Conservation (phyloP, 1,284 basidiomycete genomes). For the Ustilago loliicola region DNA sequence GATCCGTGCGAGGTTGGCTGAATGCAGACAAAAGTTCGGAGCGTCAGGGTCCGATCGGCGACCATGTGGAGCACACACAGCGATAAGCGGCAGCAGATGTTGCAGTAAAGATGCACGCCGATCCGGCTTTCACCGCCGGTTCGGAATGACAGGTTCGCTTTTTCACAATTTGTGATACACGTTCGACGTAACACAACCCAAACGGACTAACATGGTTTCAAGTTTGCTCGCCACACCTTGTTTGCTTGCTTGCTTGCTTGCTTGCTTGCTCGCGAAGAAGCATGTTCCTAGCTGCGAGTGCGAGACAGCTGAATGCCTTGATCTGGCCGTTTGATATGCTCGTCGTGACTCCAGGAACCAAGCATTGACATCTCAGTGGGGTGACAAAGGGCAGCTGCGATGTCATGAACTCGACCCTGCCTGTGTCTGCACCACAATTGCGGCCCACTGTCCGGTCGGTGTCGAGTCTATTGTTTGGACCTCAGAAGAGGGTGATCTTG, state of each 20-base stretch:
- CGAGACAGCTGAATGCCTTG: no score
- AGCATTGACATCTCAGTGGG: neutral
- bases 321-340: neutral
- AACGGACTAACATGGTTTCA: no score
- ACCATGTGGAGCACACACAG: conserved; percentile 3
- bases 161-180: no score
- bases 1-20: conserved; percentile 18
- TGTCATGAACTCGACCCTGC: neutral
- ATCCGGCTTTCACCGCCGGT: neutral
- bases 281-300: no score
- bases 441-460: no score
- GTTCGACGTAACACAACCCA: no score
- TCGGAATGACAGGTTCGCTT: neutral
- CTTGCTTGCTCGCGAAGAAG: no score
- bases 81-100: neutral
- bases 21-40: conserved; percentile 9
- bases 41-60: conserved; percentile 22
- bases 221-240: no score
- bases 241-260: no score
- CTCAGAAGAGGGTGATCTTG: no score
- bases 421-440: neutral
- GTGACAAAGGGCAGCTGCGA: neutral
- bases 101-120: no score
- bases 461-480: no score
- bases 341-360: neutral